A percentile compares a stretch with the other conserved stretches of the same genome.
Conservation (phyloP, 495 filamentous ascomycete genomes). For the Podospora anserina region DNA sequence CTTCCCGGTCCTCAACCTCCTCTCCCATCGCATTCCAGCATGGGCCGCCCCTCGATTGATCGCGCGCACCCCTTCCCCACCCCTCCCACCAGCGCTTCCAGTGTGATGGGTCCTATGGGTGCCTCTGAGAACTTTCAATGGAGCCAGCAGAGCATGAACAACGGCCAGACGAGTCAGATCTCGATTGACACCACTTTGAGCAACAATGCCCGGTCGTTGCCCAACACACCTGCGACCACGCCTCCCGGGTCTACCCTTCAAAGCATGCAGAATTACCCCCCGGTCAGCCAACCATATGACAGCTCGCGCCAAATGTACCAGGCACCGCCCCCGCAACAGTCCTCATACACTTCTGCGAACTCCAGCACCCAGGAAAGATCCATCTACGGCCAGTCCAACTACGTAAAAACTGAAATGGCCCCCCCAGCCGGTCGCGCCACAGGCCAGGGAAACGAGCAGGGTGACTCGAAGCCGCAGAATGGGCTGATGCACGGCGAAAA, state of each 20-base stretch:
- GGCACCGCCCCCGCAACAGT: slow-evolving; percentile 64
- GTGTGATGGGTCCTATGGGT: slow-evolving; percentile 74
- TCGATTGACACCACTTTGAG: slow-evolving; percentile 81
- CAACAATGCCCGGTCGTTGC: slow-evolving; percentile 82
- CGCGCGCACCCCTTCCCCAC: slow-evolving; percentile 90
- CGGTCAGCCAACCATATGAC: slow-evolving; percentile 70
- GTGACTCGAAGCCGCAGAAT: slow-evolving; percentile 67
- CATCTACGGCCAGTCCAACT: slow-evolving; percentile 64
- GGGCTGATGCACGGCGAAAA: slow-evolving; percentile 57
- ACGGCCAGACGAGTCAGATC: slow-evolving; percentile 67
- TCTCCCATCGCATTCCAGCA: slow-evolving; percentile 65
- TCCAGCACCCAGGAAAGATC: slow-evolving; percentile 65
- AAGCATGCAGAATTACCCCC: slow-evolving; percentile 72
- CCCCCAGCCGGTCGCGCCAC: slow-evolving; percentile 67
- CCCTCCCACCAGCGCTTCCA: slow-evolving; percentile 87
- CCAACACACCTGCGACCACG: slow-evolving; percentile 86
- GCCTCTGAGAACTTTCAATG: slow-evolving; percentile 73
- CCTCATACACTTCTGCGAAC: slow-evolving; percentile 65
- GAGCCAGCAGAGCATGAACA: slow-evolving; percentile 63
- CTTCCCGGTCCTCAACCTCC: slow-evolving; percentile 63
- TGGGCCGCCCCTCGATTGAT: slow-evolving; percentile 69
- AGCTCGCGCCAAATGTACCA: slow-evolving; percentile 76
- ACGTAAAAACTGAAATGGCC: slow-evolving; percentile 89
- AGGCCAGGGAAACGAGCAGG: slow-evolving; percentile 55
- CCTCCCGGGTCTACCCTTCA: slow-evolving; percentile 76